Evolutionary conservation across 345 rosid genomes (phyloP), one percentile per base, ranked within the genome.

Genomic region (Camelina hispida): DNA sequence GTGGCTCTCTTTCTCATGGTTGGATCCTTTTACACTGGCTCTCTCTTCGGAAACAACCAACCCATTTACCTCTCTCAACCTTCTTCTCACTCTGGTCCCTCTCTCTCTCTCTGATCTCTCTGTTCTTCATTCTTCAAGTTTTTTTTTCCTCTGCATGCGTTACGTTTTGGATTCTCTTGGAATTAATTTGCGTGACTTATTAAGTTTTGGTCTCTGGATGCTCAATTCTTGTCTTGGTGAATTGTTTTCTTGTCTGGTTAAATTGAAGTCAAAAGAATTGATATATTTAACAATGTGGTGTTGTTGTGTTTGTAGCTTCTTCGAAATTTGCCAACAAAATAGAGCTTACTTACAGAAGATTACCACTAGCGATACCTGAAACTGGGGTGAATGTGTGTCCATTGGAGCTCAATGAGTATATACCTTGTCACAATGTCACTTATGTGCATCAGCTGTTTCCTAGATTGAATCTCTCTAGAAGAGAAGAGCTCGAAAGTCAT

Each of bases 401-500:
- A 18, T 60, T 85, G 81, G 68, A 61, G 71, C 85, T 83, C 83
- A 90, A 90, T 48, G 99, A 92, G 82, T 84, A 92, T 51, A 86
- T 87, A 25, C 97, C 97, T 53, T 95, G 99, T 79, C 97, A 95
- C 73, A 87, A 95, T 68, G 69, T 73, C 59, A 54, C 79, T 18
- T 90, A 87, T 47, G 84, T 92, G 32, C 81, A 83, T 2, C 73
- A 71, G 42, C 67, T 95, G 86, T 84, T 82, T 22, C 88, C 81
- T 4, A 82, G 69, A 64, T 89, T 89, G 80, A 79, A 92, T 79
- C 51, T 84, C 47, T 85, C 93, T 34, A 85, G 83, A 74, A 85
- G 85, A 84, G 97, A 95, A 82, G 96, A 90, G 66, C 84, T 95
- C 30, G 97, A 92, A 76, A 87, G 97, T 74, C 99, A 95, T 23